A percentile compares a stretch with the other conserved stretches of the same genome.
These are phyloP conservation scores for Ceriops tagal DNA, from an alignment of 345 rosid species.

Conservation along the genomic window DNA sequence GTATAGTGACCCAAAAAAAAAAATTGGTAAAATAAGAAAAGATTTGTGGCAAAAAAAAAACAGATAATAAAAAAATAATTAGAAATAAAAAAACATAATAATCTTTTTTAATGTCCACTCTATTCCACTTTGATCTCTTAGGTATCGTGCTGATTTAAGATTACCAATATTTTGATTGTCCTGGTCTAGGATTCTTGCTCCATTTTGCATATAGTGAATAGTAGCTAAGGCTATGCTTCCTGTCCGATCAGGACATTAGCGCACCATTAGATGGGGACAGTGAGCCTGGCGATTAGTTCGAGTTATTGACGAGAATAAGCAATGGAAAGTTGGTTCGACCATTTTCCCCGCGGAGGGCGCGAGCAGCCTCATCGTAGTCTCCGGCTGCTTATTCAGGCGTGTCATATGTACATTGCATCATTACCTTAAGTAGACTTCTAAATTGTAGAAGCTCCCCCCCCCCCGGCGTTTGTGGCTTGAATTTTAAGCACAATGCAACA, in stretches of 20 bases:
- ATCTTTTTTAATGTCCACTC: constrained; percentile 52
- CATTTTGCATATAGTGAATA: constrained; percentile 53
- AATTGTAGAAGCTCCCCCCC: no score
- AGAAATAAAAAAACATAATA: constrained; percentile 52
- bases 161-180: neutral
- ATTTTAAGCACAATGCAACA: no score
- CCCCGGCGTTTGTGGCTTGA: no score
- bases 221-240: constrained; percentile 41
- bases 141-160: constrained; percentile 37
- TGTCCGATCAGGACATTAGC: constrained; percentile 18
- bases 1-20: no score
- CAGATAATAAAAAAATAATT: no score
- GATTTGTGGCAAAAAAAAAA: no score
- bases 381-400: constrained; percentile 66
- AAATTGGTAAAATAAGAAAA: no score
- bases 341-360: constrained; percentile 58
- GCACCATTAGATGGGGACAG: constrained; percentile 17
- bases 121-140: constrained; percentile 30
- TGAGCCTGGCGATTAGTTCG: constrained; percentile 8
- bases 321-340: constrained; percentile 62
- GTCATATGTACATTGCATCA: constrained; percentile 59
- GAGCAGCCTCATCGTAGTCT: constrained; percentile 68
- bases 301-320: neutral
- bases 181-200: constrained; percentile 49
- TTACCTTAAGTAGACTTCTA: neutral